Conservation (phyloP, 2,329 filamentous ascomycete species). For the Botrytis cinerea region DNA sequence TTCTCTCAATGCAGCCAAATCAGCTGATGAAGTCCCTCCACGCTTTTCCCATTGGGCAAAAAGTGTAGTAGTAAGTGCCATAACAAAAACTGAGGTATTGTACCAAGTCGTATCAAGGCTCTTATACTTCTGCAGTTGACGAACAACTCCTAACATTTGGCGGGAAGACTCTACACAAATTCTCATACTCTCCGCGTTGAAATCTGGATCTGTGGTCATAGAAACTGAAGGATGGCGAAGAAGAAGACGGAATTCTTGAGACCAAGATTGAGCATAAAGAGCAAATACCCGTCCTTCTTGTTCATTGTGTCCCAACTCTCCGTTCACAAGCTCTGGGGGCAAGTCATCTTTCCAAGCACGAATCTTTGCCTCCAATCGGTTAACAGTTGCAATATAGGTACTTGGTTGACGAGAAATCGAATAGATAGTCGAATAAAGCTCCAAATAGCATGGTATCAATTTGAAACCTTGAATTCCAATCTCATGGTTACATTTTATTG, state of each 20-base stretch:
- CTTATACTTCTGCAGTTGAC: conserved; percentile 62
- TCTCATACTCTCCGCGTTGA: conserved; percentile 62
- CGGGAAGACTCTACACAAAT: conserved; percentile 67
- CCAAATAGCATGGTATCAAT: conserved; percentile 65
- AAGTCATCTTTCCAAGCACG: conserved; percentile 63
- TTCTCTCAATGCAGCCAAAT: conserved; percentile 59
- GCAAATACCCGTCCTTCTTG: conserved; percentile 52
- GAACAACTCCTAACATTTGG: conserved; percentile 62
- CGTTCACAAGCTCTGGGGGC: conserved; percentile 59
- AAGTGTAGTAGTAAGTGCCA: conserved; percentile 71
- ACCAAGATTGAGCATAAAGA: conserved; percentile 55
- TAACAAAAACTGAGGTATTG: conserved; percentile 69
- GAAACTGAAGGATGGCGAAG: conserved; percentile 64
- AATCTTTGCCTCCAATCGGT: conserved; percentile 65
- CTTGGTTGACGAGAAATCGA: conserved; percentile 62
- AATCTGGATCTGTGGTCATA: conserved; percentile 53
- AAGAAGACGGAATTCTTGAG: conserved; percentile 59
- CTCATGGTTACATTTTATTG: conserved; percentile 65
- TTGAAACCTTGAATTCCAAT: conserved; percentile 67
- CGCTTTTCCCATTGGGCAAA: conserved; percentile 70
- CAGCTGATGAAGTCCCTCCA: conserved; percentile 57
- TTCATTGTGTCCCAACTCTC: conserved; percentile 44
- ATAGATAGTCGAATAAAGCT: conserved; percentile 78
- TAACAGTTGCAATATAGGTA: conserved; percentile 65
- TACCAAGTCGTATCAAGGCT: conserved; percentile 79